Base-by-base conservation (phyloP, 805 yeast genomes). In the Yamadazyma tumulicola region DNA sequence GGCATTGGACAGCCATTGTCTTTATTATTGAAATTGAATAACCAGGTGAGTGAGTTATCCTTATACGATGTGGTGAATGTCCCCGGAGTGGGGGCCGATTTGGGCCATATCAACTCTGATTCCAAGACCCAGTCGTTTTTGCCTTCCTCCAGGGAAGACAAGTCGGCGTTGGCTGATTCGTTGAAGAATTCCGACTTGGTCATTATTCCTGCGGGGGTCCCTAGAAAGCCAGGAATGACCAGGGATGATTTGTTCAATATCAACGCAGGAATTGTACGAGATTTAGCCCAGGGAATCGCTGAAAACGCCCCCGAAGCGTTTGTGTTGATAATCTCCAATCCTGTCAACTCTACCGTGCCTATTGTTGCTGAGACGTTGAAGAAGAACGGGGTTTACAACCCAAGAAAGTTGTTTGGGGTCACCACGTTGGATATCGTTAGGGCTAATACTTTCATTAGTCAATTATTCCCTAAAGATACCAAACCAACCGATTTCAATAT, bases 1-100 rank as follows among this genome's bases (percentile, higher is more conserved):
- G 96, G 96, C 42, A 87, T 87, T 55, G 96, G 96, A 37, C 96
- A 88, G 70, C 94, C 96, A 27, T 72, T 87, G 42, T 85, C 95
- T 10, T 75, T 88, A 36, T 72, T 87, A 44, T 69, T 87, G 49
- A 87, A 87, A 62, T 67, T 86, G 41, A 76, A 79, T 49, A 77
- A 77, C 25, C 67, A 71, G 35, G 72, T 81, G 31, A 68, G 71
- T 41, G 79, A 81, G 48, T 70, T 87, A 48, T 78, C 95, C 4
- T 72, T 87, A 39, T 87, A 78, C 62, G 96, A 88, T 68, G 87
- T 88, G 29, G 89, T 85, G 54, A 76, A 80, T 52, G 76, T 82
- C 20, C 83, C 84, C 31, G 96, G 96, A 49, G 95, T 87, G 24
- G 88, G 88, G 13, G 84, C 94, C 32, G 96, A 87, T 61, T 71